phyloP scores from a whole-genome alignment of 1,284 basidiomycete genomes.

The Leccinum olivaceoglutinosum region DNA sequence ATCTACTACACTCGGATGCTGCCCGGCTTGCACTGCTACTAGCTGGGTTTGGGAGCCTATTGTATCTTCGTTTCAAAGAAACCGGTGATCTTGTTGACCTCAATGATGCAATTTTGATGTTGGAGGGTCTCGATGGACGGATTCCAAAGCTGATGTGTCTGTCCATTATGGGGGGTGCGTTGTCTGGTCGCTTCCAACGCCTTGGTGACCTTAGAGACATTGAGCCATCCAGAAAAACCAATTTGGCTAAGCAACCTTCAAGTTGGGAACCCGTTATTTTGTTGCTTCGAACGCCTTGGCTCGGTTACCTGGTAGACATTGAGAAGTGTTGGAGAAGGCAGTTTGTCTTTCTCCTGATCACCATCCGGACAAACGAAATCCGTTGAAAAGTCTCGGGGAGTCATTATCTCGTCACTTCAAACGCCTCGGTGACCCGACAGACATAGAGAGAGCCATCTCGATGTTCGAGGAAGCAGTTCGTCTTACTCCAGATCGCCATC shows the following conservation, averaged over 20 bases:
- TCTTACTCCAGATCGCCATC: background rate
- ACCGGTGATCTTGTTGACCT: background rate
- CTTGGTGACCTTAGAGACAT: background rate
- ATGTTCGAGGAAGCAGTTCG: background rate
- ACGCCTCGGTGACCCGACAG: background rate
- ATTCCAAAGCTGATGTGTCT: background rate
- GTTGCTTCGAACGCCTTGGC: background rate
- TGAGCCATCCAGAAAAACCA: background rate
- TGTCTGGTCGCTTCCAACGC: background rate
- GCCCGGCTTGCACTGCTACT: background rate
- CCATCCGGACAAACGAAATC: background rate
- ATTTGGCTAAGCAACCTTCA: too few species aligned
- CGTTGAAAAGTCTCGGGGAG: background rate
- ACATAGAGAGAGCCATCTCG: background rate
- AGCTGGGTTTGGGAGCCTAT: background rate
- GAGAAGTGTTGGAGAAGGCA: background rate
- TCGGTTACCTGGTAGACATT: background rate
- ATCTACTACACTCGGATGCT: background rate
- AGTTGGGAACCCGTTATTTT: too few species aligned
- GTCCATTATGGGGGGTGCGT: background rate
- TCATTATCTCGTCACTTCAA: background rate
- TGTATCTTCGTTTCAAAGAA: background rate
- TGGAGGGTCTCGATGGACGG: background rate
- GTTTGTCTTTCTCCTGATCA: background rate
- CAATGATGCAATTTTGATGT: background rate